Conservation (phyloP, 78 protist genomes). For the Tieghemostelium lacteum region DNA sequence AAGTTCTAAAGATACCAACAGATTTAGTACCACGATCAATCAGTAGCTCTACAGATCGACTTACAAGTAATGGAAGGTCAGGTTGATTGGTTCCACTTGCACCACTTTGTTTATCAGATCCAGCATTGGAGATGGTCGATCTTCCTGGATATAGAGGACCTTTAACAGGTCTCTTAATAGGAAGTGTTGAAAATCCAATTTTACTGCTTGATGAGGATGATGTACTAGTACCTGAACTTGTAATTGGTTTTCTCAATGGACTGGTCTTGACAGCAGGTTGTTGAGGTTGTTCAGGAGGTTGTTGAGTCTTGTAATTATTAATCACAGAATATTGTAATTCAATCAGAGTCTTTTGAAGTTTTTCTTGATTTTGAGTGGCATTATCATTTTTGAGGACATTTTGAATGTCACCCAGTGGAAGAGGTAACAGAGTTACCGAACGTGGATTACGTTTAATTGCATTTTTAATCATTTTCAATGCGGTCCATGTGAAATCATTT, state of each 20-base stretch:
- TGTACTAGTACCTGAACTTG: neutral
- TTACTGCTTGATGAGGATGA: neutral
- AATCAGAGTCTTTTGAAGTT: conserved; percentile 13
- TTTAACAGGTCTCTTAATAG: conserved; percentile 35
- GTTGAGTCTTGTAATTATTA: conserved; percentile 8
- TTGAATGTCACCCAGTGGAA: conserved; percentile 33
- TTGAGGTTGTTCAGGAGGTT: neutral
- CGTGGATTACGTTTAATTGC: conserved; percentile 27
- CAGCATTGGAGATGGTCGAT: neutral
- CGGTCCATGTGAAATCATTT: conserved; percentile 40
- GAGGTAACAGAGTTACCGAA: conserved; percentile 37
- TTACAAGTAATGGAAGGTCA: conserved; percentile 36
- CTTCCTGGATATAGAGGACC: conserved; percentile 77
- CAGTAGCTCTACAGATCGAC: conserved; percentile 33
- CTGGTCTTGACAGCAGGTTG: neutral
- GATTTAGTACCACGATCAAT: conserved; percentile 42
- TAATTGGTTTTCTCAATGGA: conserved; percentile 4
- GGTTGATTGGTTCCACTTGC: neutral
- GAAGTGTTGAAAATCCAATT: neutral
- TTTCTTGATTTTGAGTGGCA: conserved; percentile 13
- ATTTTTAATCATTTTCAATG: conserved; percentile 55
- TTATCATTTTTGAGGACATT: conserved; percentile 16
- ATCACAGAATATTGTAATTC: conserved; percentile 16
- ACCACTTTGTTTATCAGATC: neutral
- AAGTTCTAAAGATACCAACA: conserved; percentile 72